These are phyloP conservation scores for Orbilia quercus DNA, from an alignment of 2,329 filamentous ascomycete species.

Conservation along the genomic window DNA sequence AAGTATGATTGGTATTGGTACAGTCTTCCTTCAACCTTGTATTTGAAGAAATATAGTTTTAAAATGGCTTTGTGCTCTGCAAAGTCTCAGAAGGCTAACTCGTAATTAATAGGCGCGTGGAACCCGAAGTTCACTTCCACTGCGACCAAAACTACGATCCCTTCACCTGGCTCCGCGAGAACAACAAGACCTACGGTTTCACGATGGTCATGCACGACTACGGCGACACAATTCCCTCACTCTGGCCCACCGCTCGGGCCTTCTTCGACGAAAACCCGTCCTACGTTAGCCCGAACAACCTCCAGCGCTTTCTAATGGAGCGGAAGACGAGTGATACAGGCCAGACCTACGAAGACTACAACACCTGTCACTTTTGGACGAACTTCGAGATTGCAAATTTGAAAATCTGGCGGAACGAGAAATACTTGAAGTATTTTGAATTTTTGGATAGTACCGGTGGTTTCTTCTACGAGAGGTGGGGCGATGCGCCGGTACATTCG, in stretches of 20 bases:
- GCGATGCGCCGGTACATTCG: conserved; percentile 36
- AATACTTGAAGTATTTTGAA: conserved; percentile 37
- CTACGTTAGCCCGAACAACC: conserved; percentile 17
- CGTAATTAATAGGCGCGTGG: conserved; percentile 17
- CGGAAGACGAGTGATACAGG: conserved; percentile 1
- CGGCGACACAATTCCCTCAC: conserved; percentile 10
- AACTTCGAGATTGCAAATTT: conserved; percentile 36
- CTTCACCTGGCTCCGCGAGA: conserved; percentile 33
- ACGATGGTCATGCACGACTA: conserved; percentile 27
- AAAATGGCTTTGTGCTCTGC: background rate
- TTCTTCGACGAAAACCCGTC: conserved; percentile 32
- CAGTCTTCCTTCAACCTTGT: background rate
- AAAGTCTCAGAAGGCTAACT: too few relatives aligned
- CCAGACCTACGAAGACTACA: conserved; percentile 17
- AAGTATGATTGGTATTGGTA: conserved; percentile 56
- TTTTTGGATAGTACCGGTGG: conserved; percentile 19
- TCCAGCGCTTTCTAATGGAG: conserved; percentile 18
- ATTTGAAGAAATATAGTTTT: background rate
- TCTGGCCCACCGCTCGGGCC: conserved; percentile 15
- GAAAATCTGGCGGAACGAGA: conserved; percentile 25
- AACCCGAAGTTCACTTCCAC: conserved; percentile 25
- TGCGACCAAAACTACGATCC: conserved; percentile 41
- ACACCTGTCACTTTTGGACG: conserved; percentile 44
- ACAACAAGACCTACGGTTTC: conserved; percentile 35
- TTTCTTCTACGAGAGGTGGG: conserved; percentile 44